These are phyloP conservation scores for Tricholoma hemisulphureum DNA, from an alignment of 768 basidiomycete genomes.

Conservation along the genomic window DNA sequence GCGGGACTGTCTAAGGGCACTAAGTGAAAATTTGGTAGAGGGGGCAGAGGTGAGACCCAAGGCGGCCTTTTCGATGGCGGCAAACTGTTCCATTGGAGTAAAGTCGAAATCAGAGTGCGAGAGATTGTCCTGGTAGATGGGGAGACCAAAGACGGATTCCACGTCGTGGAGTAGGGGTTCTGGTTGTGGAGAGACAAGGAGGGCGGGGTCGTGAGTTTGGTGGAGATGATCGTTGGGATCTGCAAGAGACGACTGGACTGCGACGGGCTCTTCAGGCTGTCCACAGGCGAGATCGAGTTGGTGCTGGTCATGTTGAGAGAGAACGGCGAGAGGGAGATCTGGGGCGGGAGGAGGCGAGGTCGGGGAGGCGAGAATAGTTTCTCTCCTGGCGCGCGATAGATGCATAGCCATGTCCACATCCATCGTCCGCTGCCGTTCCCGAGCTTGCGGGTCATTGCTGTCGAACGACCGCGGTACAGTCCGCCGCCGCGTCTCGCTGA, in stretches of 20 bases:
- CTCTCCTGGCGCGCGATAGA: conserved; percentile 67
- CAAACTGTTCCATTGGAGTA: conserved; percentile 72
- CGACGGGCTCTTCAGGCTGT: conserved; percentile 9
- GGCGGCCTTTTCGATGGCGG: conserved; percentile 60
- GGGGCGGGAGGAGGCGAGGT: conserved; percentile 33
- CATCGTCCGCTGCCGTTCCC: conserved; percentile 89
- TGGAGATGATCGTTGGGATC: conserved; percentile 40
- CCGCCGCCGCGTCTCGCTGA: no score
- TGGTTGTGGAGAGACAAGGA: conserved; percentile 34
- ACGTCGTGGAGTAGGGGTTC: conserved; percentile 18
- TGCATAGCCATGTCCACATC: conserved; percentile 92
- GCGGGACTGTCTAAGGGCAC: conserved; percentile 13
- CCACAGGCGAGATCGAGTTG: conserved; percentile 18
- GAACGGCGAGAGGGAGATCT: conserved; percentile 18
- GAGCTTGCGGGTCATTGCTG: conserved; percentile 67
- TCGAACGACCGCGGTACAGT: conserved; percentile 61
- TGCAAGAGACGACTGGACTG: conserved; percentile 24
- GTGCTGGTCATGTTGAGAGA: conserved; percentile 39
- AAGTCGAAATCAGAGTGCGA: conserved; percentile 71
- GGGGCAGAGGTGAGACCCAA: conserved; percentile 56
- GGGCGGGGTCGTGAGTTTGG: conserved; percentile 48
- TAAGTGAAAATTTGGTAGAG: conserved; percentile 38
- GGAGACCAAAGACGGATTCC: conserved; percentile 46
- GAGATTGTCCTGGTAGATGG: conserved; percentile 65
- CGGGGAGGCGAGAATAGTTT: conserved; percentile 46